Percentiles rank a stretch among this genome's conserved stretches.
These are phyloP conservation scores for Candida chauliodis DNA, from an alignment of 805 yeast genomes.

Conservation along the genomic window DNA sequence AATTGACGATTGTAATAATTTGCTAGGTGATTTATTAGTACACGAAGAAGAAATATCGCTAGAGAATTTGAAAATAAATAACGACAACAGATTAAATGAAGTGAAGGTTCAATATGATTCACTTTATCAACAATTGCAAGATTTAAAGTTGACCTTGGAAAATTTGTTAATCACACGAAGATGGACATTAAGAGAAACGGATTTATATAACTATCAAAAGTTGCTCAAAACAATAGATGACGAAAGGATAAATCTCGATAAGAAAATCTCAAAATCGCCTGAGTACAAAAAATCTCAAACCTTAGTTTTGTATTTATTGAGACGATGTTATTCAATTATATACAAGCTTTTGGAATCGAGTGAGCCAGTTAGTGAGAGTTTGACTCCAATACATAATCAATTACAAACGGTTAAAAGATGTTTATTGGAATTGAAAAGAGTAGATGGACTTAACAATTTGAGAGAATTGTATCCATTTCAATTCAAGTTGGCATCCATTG, in stretches of 20 bases:
- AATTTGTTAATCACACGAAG: constrained; percentile 86
- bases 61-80: constrained; percentile 2
- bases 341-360: constrained; percentile 86
- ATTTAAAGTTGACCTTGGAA: constrained; percentile 70
- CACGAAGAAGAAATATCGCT: constrained; percentile 9
- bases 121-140: constrained; percentile 61
- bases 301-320: constrained; percentile 68
- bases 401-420: constrained; percentile 88
- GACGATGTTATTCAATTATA: constrained; percentile 88
- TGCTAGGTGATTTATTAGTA: constrained; percentile 52
- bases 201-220: constrained; percentile 79
- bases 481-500: constrained; percentile 86
- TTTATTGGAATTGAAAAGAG: constrained; percentile 80
- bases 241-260: constrained; percentile 40
- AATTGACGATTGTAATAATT: constrained; percentile 77
- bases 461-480: constrained; percentile 95
- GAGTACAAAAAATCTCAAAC: constrained; percentile 32
- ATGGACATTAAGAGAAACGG: constrained; percentile 97
- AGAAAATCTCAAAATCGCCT: not conserved
- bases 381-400: constrained; percentile 92
- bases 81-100: constrained; percentile 3
- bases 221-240: constrained; percentile 72
- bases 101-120: constrained; percentile 30
- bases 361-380: constrained; percentile 93
- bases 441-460: constrained; percentile 85